Evolutionary conservation across 768 basidiomycete genomes (phyloP), one percentile per base, ranked within the genome.

Genomic region (Lactarius evosmus): DNA sequence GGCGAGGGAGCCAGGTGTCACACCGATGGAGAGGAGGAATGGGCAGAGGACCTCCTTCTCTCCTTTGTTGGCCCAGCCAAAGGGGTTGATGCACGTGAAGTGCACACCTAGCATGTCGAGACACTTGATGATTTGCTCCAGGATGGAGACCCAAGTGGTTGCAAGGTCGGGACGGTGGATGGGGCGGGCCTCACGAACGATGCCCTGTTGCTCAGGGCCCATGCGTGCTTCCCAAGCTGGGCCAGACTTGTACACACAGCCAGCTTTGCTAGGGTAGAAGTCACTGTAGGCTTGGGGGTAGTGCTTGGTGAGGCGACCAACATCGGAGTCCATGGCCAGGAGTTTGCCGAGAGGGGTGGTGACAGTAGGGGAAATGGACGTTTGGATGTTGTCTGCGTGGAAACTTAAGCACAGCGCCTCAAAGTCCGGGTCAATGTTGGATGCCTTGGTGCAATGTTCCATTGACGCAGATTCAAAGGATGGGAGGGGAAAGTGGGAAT

Each of bases 111-210:
- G 38, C 44, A 68, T 72, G 55, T 76, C 74, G 63, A 77, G 72
- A 55, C 52, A 33, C 3, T 66, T 38, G 62, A 56, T 65, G 68
- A 76, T 70, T 33, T 32, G 22, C 58, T 29, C n/a, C 22, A 33
- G 34, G 40, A 54, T 61, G 25, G 53, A 22, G 65, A 55, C 57
- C 78, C 78, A 78, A 34, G 40, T 22, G 53, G 40, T 58, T 57
- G 8, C 25, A 54, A 76, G 73, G 38, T 69, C 61, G 60, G 74
- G 75, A 38, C 66, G 41, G 65, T 71, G 70, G 61, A 76, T 65
- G 2, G 74, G 74, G 58, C 73, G 71, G 50, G 72, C 69, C 60
- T 71, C 73, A 16, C 62, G 66, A 16, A 62, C 22, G 52, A 74
- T 57, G 17, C 66, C 27, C 69, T 74, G 70, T 7, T 70, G 63